Conservation (phyloP, 129 eudicot species). For the carrot (Daucus carota) region DH1_v3.0 NC_030384.2:28134001-28134500, state of each 20-base stretch:
- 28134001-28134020: slow-evolving; percentile 82
- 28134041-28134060: background rate
- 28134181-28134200: too few species aligned
- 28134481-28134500: slow-evolving; percentile 81
- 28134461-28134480: slow-evolving; percentile 78
- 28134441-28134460: slow-evolving; percentile 76
- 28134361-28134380: slow-evolving; percentile 65
- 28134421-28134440: slow-evolving; percentile 69
- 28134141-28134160: too few species aligned
- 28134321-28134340: background rate
- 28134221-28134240: slow-evolving; percentile 62
- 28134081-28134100: background rate
- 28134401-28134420: slow-evolving; percentile 75
- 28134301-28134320: background rate
- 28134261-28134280: slow-evolving; percentile 72
- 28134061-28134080: background rate
- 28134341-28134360: slow-evolving; percentile 20
- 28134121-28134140: too few species aligned
- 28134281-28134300: background rate
- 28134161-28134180: too few species aligned
- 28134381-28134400: slow-evolving; percentile 82
- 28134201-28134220: slow-evolving; percentile 64
- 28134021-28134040: slow-evolving; percentile 57
- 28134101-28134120: too few species aligned
- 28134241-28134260: slow-evolving; percentile 56